Evolutionary conservation across 345 rosid species (phyloP).

Genomic region (Salix koriyanagi): DNA sequence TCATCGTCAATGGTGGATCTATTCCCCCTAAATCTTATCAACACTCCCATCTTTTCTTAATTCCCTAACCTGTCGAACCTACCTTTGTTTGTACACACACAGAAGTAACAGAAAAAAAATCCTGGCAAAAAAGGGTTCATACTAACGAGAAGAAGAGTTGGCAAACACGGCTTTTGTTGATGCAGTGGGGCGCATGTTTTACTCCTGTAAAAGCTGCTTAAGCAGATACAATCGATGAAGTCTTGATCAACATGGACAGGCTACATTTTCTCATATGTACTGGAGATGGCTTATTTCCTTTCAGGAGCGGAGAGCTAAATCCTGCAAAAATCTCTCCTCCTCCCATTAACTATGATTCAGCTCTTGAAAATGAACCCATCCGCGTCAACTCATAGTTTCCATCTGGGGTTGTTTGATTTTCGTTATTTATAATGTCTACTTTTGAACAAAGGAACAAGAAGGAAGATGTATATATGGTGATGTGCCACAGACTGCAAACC

Average conservation of each 20-base stretch:
- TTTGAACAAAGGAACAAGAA: constrained; percentile 95
- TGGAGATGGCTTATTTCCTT: neutral
- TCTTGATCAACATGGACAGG: neutral
- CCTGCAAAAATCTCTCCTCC: constrained; percentile 1
- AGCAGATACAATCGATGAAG: neutral
- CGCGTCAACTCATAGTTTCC: constrained; percentile 54
- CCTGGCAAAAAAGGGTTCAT: neutral
- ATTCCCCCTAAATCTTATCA: neutral
- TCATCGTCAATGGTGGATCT: neutral
- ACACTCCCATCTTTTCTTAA: neutral
- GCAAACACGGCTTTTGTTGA: neutral
- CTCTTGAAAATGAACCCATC: constrained; percentile 56
- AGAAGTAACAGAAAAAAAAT: neutral
- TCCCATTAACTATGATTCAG: constrained; percentile 17
- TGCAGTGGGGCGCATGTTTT: neutral
- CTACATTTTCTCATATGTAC: neutral
- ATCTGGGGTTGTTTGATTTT: constrained; percentile 24
- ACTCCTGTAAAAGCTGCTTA: neutral
- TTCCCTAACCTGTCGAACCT: neutral
- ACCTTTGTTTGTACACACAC: neutral
- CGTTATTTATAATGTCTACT: constrained; percentile 36
- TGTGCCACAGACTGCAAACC: constrained; percentile 76
- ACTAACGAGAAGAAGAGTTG: neutral
- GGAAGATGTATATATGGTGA: constrained; percentile 71
- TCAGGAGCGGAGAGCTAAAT: neutral